Evolutionary conservation across 345 rosid species (phyloP).

Genomic region (Acer saccharum): DNA sequence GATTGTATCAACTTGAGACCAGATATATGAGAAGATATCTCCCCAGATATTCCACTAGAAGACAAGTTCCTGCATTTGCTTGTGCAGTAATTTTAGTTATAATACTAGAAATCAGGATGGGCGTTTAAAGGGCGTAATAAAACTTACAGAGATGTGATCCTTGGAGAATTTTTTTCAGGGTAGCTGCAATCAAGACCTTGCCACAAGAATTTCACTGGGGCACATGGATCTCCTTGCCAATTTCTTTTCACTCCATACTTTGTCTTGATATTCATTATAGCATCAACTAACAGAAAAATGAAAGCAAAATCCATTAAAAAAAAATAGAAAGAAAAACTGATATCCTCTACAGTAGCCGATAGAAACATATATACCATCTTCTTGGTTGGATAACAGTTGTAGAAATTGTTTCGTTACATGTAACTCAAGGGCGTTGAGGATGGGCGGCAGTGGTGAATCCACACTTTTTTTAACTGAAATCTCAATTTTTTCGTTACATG

Average conservation of each 20-base stretch:
- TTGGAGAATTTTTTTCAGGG: constrained; percentile 18
- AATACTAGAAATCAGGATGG: no score
- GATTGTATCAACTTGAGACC: no score
- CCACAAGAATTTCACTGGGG: constrained; percentile 23
- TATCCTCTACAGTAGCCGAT: no score
- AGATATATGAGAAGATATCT: no score
- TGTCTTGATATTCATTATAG: constrained; percentile 39
- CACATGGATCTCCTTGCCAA: constrained; percentile 68
- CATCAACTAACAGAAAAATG: constrained; percentile 29
- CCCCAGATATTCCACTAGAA: no score
- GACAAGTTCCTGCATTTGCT: no score
- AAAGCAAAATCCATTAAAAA: no score
- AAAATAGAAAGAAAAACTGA: no score
- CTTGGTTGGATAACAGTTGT: not conserved
- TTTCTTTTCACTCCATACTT: constrained; percentile 34
- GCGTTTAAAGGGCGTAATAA: no score
- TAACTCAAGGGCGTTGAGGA: constrained; percentile 2
- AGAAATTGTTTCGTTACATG: not conserved
- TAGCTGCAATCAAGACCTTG: constrained; percentile 35
- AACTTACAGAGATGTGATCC: constrained; percentile 42
- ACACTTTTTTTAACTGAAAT: not conserved
- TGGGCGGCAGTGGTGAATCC: not conserved
- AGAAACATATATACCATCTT: constrained; percentile 6
- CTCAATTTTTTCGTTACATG: no score
- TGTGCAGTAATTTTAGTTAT: no score